A percentile compares a stretch with the other conserved stretches of the same genome.
Conservation (phyloP, 441 rosid genomes). For the Populus hybrid region DNA sequence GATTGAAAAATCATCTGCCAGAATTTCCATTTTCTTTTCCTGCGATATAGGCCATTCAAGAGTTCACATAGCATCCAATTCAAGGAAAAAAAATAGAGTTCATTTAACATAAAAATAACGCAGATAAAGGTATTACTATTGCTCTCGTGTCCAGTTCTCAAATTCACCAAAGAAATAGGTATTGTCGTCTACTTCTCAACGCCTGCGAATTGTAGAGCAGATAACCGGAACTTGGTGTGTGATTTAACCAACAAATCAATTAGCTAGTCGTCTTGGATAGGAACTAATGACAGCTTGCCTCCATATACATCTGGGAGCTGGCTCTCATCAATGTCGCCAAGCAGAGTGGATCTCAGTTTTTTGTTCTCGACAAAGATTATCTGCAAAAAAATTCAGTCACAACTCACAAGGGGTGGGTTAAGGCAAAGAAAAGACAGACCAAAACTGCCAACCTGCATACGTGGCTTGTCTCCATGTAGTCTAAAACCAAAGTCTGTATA, state of each 20-base stretch:
- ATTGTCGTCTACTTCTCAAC: background rate
- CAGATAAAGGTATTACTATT: background rate
- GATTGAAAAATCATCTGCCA: background rate
- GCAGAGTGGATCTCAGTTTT: constrained; percentile 53
- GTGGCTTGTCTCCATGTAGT: background rate
- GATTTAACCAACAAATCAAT: background rate
- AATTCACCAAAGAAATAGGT: background rate
- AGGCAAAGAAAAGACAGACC: background rate
- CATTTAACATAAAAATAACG: background rate
- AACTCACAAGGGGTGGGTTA: background rate
- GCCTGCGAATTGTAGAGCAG: background rate
- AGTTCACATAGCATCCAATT: background rate
- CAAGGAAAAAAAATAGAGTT: background rate
- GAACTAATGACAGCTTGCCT: constrained; percentile 59
- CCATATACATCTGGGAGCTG: constrained; percentile 76
- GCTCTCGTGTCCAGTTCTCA: background rate
- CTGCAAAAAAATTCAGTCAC: constrained; percentile 29
- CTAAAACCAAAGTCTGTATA: background rate
- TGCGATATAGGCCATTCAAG: background rate
- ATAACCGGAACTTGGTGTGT: background rate
- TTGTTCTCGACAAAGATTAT: constrained; percentile 75
- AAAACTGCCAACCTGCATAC: background rate
- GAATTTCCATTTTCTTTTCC: background rate
- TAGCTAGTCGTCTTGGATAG: constrained; percentile 51
- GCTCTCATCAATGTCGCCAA: constrained; percentile 62